Percentiles rank a stretch among this genome's conserved stretches.
Conservation (phyloP, 164 flowering plant genomes). For the Tinospora cordifolia region DNA sequence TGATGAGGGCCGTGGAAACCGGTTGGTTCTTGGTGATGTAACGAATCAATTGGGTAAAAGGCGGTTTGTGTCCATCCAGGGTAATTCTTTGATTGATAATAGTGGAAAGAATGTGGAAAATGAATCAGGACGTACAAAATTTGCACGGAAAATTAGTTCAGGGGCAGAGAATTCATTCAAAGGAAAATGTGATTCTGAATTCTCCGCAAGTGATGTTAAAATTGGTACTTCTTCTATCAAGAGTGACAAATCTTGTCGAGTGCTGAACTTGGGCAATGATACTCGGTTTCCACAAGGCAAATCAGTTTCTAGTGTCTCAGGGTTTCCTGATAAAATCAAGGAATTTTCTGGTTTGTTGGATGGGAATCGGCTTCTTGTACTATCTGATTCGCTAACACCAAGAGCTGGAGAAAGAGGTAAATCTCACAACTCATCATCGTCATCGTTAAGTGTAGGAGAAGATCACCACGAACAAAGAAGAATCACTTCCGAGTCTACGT, state of each 20-base stretch:
- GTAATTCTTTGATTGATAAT: conserved; percentile 5
- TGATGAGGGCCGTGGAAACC: conserved; percentile 18
- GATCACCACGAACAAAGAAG: conserved; percentile 15
- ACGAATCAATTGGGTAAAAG: conserved; percentile 51
- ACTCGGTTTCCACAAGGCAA: conserved; percentile 7
- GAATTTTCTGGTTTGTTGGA: conserved; percentile 9
- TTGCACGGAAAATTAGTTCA: conserved; percentile 20
- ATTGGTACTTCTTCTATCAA: conserved; percentile 9
- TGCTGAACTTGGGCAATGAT: background rate
- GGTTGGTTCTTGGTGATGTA: conserved; percentile 45
- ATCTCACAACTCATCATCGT: conserved; percentile 6
- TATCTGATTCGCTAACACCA: conserved; percentile 4
- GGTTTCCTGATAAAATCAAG: conserved; percentile 12
- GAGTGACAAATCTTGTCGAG: conserved; percentile 10
- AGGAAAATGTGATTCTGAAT: conserved; percentile 18
- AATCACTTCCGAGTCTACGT: background rate
- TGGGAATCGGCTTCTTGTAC: conserved; percentile 3
- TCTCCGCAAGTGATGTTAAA: background rate
- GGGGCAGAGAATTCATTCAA: conserved; percentile 27
- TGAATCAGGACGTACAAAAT: conserved; percentile 12
- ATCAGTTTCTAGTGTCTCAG: conserved; percentile 4
- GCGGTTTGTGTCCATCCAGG: conserved; percentile 20
- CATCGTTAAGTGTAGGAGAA: background rate
- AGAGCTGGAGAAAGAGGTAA: conserved; percentile 14
- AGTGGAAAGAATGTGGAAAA: conserved; percentile 11